A percentile compares a stretch with the other conserved stretches of the same genome.
phyloP scores from a whole-genome alignment of 495 filamentous ascomycete species.

The Hyaloscypha hepaticicola region DNA sequence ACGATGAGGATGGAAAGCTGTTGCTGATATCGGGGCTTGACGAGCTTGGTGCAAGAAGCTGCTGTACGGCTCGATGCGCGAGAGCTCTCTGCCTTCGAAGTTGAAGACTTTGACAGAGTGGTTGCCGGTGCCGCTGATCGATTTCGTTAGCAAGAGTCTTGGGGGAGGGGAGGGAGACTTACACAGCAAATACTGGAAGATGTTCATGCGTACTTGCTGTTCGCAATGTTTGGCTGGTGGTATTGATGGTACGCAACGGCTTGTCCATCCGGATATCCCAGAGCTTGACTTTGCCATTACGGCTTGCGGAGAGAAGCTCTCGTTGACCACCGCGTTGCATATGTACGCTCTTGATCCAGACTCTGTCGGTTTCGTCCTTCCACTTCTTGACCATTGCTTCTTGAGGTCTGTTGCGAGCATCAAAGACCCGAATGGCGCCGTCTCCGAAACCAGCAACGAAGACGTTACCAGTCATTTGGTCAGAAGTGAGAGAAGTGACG shows the following conservation, averaged over 20 bases:
- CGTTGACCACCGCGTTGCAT: constrained; percentile 94
- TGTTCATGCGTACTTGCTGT: constrained; percentile 95
- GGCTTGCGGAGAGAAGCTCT: constrained; percentile 82
- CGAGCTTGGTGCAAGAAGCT: constrained; percentile 80
- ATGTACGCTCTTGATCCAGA: constrained; percentile 93
- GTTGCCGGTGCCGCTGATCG: constrained; percentile 72
- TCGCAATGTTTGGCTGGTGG: constrained; percentile 75
- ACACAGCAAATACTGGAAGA: constrained; percentile 94
- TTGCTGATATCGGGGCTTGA: constrained; percentile 76
- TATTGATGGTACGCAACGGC: constrained; percentile 68
- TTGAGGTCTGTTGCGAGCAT: constrained; percentile 76
- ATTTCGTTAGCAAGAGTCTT: constrained; percentile 25
- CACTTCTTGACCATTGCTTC: constrained; percentile 91
- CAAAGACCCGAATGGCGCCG: constrained; percentile 92
- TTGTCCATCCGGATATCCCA: constrained; percentile 92
- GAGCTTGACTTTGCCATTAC: constrained; percentile 88
- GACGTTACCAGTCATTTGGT: constrained; percentile 94
- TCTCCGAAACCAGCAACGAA: constrained; percentile 97
- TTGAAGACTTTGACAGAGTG: constrained; percentile 93
- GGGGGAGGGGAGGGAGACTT: constrained; percentile 42
- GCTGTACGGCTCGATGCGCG: constrained; percentile 81
- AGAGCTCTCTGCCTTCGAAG: constrained; percentile 72
- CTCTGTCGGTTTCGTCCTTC: constrained; percentile 79
- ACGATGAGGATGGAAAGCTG: constrained; percentile 93
- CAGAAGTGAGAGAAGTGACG: constrained; percentile 91